Base-by-base conservation (phyloP, 352 stramenopile species). In the Phytophthora cactorum region DNA sequence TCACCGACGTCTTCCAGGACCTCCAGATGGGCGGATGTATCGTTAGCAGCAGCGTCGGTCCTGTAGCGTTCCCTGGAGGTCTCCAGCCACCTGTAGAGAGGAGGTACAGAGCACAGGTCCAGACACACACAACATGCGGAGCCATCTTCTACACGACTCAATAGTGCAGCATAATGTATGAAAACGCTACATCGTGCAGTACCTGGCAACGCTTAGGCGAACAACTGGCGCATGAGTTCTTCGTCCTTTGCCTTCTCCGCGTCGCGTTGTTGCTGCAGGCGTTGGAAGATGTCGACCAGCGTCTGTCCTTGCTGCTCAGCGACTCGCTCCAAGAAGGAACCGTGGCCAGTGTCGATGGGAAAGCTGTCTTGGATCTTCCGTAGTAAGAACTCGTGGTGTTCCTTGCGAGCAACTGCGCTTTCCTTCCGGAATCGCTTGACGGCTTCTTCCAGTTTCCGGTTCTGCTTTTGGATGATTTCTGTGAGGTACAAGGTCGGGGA, bases 61-160 rank as follows among this genome's bases (percentile, higher is more conserved):
- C 78, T 17, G 45, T 82, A 4, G 78, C 78, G 17, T 61, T 70
- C 49, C 71, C 57, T 54, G 57, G 61, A 34, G 67, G 62, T 11
- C 49, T 64, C 27, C 49, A 61, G 8, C 29, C 31, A 17, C 52
- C 38, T 64, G 8, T n/a, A 52, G 27, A n/a, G 25, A 64, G 22
- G 22, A 22, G 22, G 22, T 1, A 56, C 7, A 27, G 32, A 15
- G 22, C 66, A 25, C 63, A 78, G 28, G 36, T 88, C 3, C 77
- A 88, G 63, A 72, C 66, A 39, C 72, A 84, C 41, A 88, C 79
- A 52, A 85, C 68, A 32, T 84, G 77, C 29, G 79, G 71, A 14
- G 79, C 72, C 15, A 50, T 88, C 22, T 80, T 88, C 47, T 80
- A 78, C 66, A 52, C 53, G 52, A 68, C 25, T 66, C 27, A 74